Base-by-base conservation (phyloP, 768 basidiomycete genomes). In the Dentipellis fragilis region DNA sequence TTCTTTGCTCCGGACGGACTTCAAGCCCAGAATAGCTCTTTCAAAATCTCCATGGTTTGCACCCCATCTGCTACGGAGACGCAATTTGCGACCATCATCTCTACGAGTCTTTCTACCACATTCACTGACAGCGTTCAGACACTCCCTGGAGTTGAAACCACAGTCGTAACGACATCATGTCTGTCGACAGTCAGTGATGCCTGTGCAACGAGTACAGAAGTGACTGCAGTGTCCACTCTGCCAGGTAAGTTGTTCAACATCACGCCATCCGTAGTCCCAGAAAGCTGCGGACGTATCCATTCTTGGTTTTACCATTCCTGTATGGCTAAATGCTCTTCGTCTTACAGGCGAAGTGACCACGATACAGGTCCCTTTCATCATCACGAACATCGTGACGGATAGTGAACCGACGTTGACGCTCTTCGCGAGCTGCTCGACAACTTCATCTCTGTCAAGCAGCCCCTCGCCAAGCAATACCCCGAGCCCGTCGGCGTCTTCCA, bases 301-400 rank as follows among this genome's bases (percentile, higher is more conserved):
- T 9, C 9, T n/a, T 3, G 42, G 8, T 12, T 12, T 45, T 45
- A 19, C n/a, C 7, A n/a, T n/a, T 45, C 17, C 10, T n/a, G 42
- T 19, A 2, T 45, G 42, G n/a, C 1, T 17, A 14, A 17, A 45
- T 19, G 42, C n/a, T 16, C n/a, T 16, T 34, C 29, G 36, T 34
- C 8, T 53, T 40, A 46, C 49, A 61, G 60, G 60, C 16, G 56
- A 46, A 11, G 47, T 59, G 21, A 45, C 60, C n/a, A 52, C 58
- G 14, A 37, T 57, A 45, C 51, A 50, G 9, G n/a, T 53, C 3
- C 60, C 60, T 16, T 1, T 59, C 10, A 40, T 57, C 29, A 29
- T 59, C 11, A 59, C 58, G 8, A 51, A 23, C 40, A 54, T 57
- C n/a, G 23, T 61, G 17, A 55, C 51, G 1, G 40, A 59, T 3